Base-by-base conservation (phyloP, 306 rosid species). In the Quercus berberidifolia region DNA sequence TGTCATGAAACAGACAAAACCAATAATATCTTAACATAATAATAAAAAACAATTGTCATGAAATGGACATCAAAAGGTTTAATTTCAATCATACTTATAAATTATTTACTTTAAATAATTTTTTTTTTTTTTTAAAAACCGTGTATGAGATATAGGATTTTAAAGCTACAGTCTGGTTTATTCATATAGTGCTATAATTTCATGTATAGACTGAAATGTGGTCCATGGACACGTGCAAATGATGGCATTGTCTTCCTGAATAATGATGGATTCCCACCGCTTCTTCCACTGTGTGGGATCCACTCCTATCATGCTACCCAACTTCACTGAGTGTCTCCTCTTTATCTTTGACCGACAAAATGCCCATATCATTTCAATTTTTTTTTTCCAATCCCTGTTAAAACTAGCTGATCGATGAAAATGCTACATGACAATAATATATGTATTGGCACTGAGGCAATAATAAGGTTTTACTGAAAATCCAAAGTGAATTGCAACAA, bases 201-300 rank as follows among this genome's bases (percentile, higher is more conserved):
- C 51, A 11, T 51, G 74, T 35, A 60, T 76, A 73, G 73, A 49
- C 65, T 76, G 64, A 84, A 78, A 57, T 55, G 85, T 86, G 97
- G 91, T 87, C 92, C 92, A 88, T 87, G 46, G 86, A 90, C 97
- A 87, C 94, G 97, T 92, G 97, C 93, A 79, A 91, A 92, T 92
- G 92, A 94, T 91, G 92, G 80, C 87, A 28, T 57, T 89, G 92
- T 86, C 89, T 84, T 82, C 73, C 23, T 54, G 54, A 49, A 49
- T 89, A 83, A 92, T 93, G 94, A 93, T 93, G 93, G 85, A 86
- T 89, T 88, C 72, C 85, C 97, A 93, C 98, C 97, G 97, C 71
- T 91, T 88, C 86, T 74, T 86, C 97, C 98, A 91, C 93, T 88
- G 91, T 89, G 91, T 89, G 92, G 97, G 96, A 49, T 67, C 96